Evolutionary conservation across 2,329 filamentous ascomycete genomes (phyloP).

Genomic region (Pyricularia pennisetigena): DNA sequence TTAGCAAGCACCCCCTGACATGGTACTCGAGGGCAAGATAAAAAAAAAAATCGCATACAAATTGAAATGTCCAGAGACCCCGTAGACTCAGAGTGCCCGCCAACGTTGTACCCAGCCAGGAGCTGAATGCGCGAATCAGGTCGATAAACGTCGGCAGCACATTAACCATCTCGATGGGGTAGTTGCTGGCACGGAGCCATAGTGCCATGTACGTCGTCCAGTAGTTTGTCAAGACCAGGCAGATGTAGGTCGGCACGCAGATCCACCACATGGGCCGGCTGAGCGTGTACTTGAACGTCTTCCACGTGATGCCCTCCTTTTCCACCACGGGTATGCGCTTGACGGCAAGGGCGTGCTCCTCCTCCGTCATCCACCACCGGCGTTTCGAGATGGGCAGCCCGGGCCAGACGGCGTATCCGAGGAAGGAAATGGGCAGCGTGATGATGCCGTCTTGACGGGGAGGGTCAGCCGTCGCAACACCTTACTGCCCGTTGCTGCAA

Average conservation of each 20-base stretch:
- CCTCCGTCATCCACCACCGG: conserved; percentile 24
- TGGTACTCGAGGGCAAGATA: background rate
- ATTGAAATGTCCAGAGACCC: conserved; percentile 4
- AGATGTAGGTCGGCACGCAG: conserved; percentile 10
- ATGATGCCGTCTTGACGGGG: conserved; percentile 9
- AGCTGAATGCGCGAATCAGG: conserved; percentile 35
- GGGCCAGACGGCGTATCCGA: conserved; percentile 38
- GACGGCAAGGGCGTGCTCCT: conserved; percentile 23
- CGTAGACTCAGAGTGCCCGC: conserved; percentile 18
- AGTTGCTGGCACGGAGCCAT: conserved; percentile 39
- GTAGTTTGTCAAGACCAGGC: conserved; percentile 34
- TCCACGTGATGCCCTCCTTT: conserved; percentile 1
- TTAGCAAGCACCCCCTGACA: background rate
- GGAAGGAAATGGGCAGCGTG: conserved; percentile 36
- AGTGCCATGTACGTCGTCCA: conserved; percentile 38
- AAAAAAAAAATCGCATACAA: background rate
- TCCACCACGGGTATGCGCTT: conserved; percentile 15
- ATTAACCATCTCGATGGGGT: conserved; percentile 37
- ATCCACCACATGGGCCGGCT: conserved; percentile 4
- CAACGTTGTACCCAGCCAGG: conserved; percentile 37
- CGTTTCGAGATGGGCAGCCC: conserved; percentile 31
- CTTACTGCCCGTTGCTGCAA: too few species aligned
- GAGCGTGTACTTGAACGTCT: conserved; percentile 12
- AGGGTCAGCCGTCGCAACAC: background rate
- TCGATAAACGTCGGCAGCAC: conserved; percentile 36